Conservation (phyloP, 78 protist genomes). For the Protostelium mycophagum region DNA sequence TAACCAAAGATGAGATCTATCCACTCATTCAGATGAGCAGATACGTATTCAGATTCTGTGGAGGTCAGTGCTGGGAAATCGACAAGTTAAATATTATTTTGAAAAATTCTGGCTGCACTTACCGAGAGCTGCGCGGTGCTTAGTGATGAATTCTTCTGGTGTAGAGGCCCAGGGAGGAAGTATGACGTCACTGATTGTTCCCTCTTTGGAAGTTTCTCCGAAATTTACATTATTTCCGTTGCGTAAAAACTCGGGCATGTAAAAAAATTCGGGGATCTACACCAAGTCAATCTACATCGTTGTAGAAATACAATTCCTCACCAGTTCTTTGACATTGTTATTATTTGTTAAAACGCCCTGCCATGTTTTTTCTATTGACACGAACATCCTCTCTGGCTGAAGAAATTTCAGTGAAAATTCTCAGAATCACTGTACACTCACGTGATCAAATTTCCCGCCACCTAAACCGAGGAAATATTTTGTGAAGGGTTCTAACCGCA, state of each 20-base stretch:
- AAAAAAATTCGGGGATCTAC: slow-evolving; percentile 87
- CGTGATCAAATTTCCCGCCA: slow-evolving; percentile 15
- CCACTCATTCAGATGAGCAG: slow-evolving; percentile 87
- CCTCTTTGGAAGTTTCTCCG: slow-evolving; percentile 62
- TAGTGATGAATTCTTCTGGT: slow-evolving; percentile 78
- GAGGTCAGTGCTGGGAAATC: slow-evolving; percentile 76
- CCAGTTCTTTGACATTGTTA: slow-evolving; percentile 73
- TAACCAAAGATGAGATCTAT: slow-evolving; percentile 94
- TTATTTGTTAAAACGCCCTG: background rate
- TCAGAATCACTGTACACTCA: background rate
- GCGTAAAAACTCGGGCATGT: slow-evolving; percentile 36
- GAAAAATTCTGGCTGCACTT: slow-evolving; percentile 37
- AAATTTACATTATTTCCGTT: slow-evolving; percentile 50
- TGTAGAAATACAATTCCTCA: no score
- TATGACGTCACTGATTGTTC: slow-evolving; percentile 42
- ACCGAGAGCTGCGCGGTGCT: slow-evolving; percentile 87
- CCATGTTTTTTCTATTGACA: slow-evolving; percentile 22
- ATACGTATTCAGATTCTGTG: slow-evolving; percentile 83
- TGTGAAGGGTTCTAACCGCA: slow-evolving; percentile 76
- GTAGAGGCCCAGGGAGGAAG: slow-evolving; percentile 92
- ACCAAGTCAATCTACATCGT: no score
- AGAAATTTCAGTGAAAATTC: slow-evolving; percentile 37
- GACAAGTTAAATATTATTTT: slow-evolving; percentile 67
- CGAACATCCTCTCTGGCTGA: slow-evolving; percentile 70
- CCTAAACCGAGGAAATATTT: slow-evolving; percentile 22